Conservation (phyloP, 441 rosid genomes). For the Geranium incanum region DNA sequence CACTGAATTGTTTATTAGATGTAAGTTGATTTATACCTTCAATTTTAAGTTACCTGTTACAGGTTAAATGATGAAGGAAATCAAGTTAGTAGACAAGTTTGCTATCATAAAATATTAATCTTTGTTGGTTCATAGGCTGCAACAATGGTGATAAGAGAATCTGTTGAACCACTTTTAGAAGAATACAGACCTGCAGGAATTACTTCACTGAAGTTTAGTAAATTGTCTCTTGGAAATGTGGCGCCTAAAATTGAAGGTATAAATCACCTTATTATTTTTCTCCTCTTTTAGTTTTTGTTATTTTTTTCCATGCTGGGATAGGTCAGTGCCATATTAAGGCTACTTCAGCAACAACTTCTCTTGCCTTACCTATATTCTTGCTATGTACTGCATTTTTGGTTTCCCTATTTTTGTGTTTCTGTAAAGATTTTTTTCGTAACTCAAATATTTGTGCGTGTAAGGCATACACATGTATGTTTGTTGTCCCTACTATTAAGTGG, state of each 20-base stretch:
- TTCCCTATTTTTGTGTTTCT: background rate
- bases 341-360: background rate
- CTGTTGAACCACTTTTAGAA: constrained; percentile 9
- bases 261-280: background rate
- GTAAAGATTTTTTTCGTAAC: background rate
- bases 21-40: too few species aligned
- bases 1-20: too few species aligned
- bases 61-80: background rate
- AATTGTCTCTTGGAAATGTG: constrained; percentile 6
- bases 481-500: background rate
- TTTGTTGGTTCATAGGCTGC: background rate
- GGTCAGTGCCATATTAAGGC: background rate
- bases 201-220: background rate
- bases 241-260: constrained; percentile 5
- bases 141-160: constrained; percentile 5
- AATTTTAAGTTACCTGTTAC: background rate
- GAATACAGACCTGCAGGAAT: constrained; percentile 1
- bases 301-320: background rate
- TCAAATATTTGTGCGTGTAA: background rate
- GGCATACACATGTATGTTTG: background rate
- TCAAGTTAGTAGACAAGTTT: background rate
- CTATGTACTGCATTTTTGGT: background rate
- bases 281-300: background rate
- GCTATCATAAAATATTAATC: background rate
- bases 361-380: background rate